Evolutionary conservation across 2,329 filamentous ascomycete genomes (phyloP).

Genomic region (Cladosporium sp.): DNA sequence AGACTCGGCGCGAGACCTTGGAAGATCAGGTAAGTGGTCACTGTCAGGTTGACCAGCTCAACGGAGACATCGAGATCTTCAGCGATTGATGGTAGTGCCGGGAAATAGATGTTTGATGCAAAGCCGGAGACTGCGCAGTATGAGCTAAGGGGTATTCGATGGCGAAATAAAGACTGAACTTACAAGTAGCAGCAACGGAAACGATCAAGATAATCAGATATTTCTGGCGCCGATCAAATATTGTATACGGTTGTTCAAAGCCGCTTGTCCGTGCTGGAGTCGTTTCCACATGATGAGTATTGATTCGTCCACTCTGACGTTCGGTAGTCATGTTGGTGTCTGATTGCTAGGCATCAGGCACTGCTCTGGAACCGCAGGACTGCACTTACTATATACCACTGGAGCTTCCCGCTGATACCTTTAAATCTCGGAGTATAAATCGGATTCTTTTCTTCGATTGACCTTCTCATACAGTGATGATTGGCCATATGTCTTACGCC

Average conservation of each 20-base stretch:
- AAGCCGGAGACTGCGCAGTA: slow-evolving; percentile 32
- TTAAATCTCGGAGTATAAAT: no score
- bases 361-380: no score
- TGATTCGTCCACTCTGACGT: no score
- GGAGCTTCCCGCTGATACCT: no score
- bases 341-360: no score
- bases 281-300: no score
- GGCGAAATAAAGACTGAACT: slow-evolving; percentile 15
- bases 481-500: no score
- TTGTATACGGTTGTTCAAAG: slow-evolving; percentile 38
- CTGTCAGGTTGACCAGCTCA: slow-evolving; percentile 35
- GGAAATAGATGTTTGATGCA: slow-evolving; percentile 44
- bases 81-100: slow-evolving; percentile 38
- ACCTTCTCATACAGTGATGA: no score
- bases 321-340: no score
- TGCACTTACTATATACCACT: no score
- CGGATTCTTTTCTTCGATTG: no score
- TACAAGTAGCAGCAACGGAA: slow-evolving; percentile 45
- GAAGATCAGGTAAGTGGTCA: slow-evolving; percentile 42
- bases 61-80: slow-evolving; percentile 34
- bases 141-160: neutral
- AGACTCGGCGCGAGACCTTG: slow-evolving; percentile 40
- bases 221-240: slow-evolving; percentile 47
- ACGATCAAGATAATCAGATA: slow-evolving; percentile 42
- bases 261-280: no score